Conservation (phyloP, 1,284 basidiomycete genomes). For the Omphalotus olearius region DNA sequence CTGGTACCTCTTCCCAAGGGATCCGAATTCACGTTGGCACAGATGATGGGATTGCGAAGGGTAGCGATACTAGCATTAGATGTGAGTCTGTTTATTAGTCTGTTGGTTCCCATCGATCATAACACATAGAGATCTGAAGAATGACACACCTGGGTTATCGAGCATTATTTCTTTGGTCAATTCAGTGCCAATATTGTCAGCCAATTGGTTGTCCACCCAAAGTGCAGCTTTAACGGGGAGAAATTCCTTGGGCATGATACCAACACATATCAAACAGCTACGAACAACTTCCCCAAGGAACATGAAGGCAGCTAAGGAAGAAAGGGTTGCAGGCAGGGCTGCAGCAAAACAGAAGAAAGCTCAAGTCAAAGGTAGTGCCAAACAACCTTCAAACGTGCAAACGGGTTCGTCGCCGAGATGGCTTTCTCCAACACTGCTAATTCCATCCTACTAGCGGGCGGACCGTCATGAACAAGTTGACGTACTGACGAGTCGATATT, state of each 20-base stretch:
- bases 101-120: conserved; percentile 5
- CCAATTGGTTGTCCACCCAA: conserved; percentile 53
- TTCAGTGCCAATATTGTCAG: conserved; percentile 47
- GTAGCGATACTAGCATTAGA: conserved; percentile 65
- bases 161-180: conserved; percentile 37
- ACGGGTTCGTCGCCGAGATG: too few relatives aligned
- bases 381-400: too few relatives aligned
- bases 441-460: too few relatives aligned
- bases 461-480: too few relatives aligned
- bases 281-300: conserved; percentile 78
- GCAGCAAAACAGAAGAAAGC: conserved; percentile 44
- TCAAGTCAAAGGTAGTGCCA: conserved; percentile 17
- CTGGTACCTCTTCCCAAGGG: conserved; percentile 71
- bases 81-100: conserved; percentile 25
- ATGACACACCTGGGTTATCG: conserved; percentile 33
- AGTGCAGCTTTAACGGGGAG: conserved; percentile 13
- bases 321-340: conserved; percentile 51
- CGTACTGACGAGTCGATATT: too few relatives aligned
- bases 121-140: conserved; percentile 24
- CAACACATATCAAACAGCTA: conserved; percentile 85
- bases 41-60: conserved; percentile 62
- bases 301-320: conserved; percentile 67
- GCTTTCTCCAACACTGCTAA: too few relatives aligned
- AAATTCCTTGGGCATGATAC: conserved; percentile 37
- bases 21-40: conserved; percentile 63